Evolutionary conservation across 2,329 filamentous ascomycete genomes (phyloP), one percentile per base, ranked within the genome.

Genomic region (Penicillium nordicum): DNA sequence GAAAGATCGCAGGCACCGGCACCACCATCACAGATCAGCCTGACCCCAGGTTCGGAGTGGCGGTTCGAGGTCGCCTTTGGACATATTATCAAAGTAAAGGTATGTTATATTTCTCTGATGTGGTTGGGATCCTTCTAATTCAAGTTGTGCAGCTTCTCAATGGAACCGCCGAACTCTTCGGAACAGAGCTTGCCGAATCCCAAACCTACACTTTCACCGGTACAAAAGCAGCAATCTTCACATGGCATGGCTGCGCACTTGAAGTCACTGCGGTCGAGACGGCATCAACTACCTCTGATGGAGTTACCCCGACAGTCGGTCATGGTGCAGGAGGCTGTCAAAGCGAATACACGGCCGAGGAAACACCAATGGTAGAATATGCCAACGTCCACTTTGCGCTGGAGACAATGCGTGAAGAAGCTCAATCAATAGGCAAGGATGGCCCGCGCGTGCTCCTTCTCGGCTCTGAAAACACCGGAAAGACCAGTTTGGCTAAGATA

Each of bases 81-180:
- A 14, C 76, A 75, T 47, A 78, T 75, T 14, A 74, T 84, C 38
- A 76, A 80, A 63, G 78, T 84, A 43, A 84, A 80, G 71, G 82
- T 83, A 69, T 49, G 71, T 56, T 12, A 16, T 44, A 18, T 18
- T 18, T 32, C 14, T 18, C 27, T 1, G 29, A 23, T 23, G 4
- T 37, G 16, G 46, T 34, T n/a, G 14, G 7, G 34, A 23, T 25
- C 9, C 4, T 8, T 18, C 61, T 65, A 10, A 66, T 38, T 21
- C 12, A 32, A 50, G 16, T 14, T 43, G 16, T 18, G 12, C 40
- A 92, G 78, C 80, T 97, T 27, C 76, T 90, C 54, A 85, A 83
- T 34, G 94, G 94, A 59, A 91, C 88, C 1, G 94, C 93, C 47
- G 94, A 99, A 74, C 86, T 96, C 69, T 96, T 97, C 71, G 94